Percentiles rank a stretch among this genome's conserved stretches.
Conservation (phyloP, 2,329 filamentous ascomycete species). For the Arthrobotrys sinensis region DNA sequence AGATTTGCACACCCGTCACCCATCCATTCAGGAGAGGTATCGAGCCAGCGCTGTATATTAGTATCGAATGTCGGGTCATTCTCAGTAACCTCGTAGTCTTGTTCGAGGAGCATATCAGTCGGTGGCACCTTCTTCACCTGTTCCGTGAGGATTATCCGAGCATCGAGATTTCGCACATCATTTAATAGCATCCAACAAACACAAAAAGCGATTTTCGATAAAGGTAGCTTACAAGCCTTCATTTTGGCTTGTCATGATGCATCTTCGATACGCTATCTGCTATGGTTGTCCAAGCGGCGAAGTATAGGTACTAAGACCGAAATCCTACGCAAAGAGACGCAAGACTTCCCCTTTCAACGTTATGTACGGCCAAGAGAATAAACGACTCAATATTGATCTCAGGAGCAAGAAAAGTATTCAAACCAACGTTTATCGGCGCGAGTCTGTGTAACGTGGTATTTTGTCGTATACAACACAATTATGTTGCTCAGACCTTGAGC, state of each 20-base stretch:
- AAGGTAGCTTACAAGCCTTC: background rate
- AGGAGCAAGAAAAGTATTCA: background rate
- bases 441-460: background rate
- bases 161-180: background rate
- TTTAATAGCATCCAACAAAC: background rate
- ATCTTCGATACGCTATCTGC: background rate
- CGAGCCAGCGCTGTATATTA: slow-evolving; percentile 9
- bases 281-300: background rate
- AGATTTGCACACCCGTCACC: slow-evolving; percentile 29
- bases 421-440: background rate
- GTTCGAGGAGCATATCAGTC: background rate
- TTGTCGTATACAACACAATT: background rate
- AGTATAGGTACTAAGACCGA: too few species aligned
- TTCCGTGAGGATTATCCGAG: background rate
- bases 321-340: background rate
- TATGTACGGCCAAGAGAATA: background rate
- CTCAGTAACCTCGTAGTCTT: background rate
- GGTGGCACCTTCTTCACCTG: slow-evolving; percentile 7
- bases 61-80: background rate
- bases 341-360: too few species aligned
- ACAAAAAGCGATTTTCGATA: background rate
- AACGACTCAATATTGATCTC: slow-evolving; percentile 7
- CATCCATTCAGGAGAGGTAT: slow-evolving; percentile 30
- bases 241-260: slow-evolving; percentile 6
- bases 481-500: too few species aligned